Conservation (phyloP, 352 stramenopile species). For the Sclerospora graminicola region DNA sequence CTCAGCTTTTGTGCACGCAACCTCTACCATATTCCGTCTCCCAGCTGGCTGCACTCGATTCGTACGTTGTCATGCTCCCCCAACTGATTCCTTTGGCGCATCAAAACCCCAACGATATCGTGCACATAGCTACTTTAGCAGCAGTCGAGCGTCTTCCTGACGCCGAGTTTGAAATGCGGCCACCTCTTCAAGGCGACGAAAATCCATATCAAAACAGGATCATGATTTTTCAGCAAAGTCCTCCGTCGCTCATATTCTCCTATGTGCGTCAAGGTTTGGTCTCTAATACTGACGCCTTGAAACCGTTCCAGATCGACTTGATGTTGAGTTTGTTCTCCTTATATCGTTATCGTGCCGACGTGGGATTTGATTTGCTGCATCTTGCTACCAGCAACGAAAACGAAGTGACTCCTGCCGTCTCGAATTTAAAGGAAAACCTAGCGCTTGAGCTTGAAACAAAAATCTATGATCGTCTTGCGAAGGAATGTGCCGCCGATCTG, state of each 20-base stretch:
- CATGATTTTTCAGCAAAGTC: slow-evolving; percentile 65
- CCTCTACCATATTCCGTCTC: slow-evolving; percentile 45
- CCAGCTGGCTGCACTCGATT: slow-evolving; percentile 63
- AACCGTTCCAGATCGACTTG: slow-evolving; percentile 56
- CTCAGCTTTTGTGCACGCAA: slow-evolving; percentile 55
- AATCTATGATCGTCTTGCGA: slow-evolving; percentile 64
- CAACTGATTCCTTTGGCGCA: slow-evolving; percentile 13
- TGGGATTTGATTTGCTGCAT: slow-evolving; percentile 42
- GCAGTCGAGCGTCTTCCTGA: slow-evolving; percentile 38
- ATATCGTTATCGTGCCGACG: slow-evolving; percentile 79
- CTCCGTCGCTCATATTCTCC: slow-evolving; percentile 60
- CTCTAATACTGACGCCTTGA: slow-evolving; percentile 16
- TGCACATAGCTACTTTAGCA: slow-evolving; percentile 31
- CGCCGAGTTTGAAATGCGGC: slow-evolving; percentile 48
- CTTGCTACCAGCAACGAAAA: slow-evolving; percentile 17
- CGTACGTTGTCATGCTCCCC: slow-evolving; percentile 62
- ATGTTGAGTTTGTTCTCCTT: slow-evolving; percentile 74
- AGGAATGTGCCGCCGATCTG: slow-evolving; percentile 51
- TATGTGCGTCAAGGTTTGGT: slow-evolving; percentile 37
- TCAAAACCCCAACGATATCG: slow-evolving; percentile 20
- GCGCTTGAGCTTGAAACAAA: slow-evolving; percentile 62
- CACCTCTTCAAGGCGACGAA: slow-evolving; percentile 3
- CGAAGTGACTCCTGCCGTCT: slow-evolving; percentile 7
- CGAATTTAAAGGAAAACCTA: slow-evolving; percentile 34
- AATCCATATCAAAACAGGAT: slow-evolving; percentile 22